Percentiles rank a stretch among this genome's conserved stretches.
These are phyloP conservation scores for Ogataea paraovalis DNA, from an alignment of 805 yeast species.

Conservation along the genomic window DNA sequence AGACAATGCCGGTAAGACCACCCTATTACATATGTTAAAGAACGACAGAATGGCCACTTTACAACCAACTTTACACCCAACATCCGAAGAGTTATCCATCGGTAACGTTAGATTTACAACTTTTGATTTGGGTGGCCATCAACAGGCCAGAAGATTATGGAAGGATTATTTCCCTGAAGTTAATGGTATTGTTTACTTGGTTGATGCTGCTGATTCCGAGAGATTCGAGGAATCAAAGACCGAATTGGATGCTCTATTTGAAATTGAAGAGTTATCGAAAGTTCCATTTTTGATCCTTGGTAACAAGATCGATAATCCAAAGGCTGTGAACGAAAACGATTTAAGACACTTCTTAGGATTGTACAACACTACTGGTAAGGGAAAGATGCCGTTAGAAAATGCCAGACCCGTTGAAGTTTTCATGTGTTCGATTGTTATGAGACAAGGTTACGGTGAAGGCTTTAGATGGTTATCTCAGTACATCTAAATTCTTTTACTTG, in stretches of 20 bases:
- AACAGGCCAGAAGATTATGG: slow-evolving; percentile 99
- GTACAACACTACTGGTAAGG: slow-evolving; percentile 87
- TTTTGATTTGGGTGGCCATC: slow-evolving; percentile 97
- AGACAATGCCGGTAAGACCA: slow-evolving; percentile 98
- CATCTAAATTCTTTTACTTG: slow-evolving; percentile 43
- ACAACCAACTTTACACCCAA: slow-evolving; percentile 98
- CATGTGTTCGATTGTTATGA: slow-evolving; percentile 98
- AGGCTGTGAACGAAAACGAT: slow-evolving; percentile 93
- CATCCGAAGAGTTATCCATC: slow-evolving; percentile 95
- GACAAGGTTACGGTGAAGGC: slow-evolving; percentile 98
- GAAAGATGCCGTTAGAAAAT: slow-evolving; percentile 55
- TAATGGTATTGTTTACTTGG: slow-evolving; percentile 92
- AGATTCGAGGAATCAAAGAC: slow-evolving; percentile 93
- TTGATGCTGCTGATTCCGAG: slow-evolving; percentile 95
- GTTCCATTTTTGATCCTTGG: slow-evolving; percentile 95
- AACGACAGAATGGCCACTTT: slow-evolving; percentile 97
- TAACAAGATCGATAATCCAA: slow-evolving; percentile 92
- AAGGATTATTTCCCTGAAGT: slow-evolving; percentile 99
- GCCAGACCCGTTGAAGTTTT: slow-evolving; percentile 92
- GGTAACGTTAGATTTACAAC: slow-evolving; percentile 97
- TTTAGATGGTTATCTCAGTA: slow-evolving; percentile 98
- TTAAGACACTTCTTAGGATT: slow-evolving; percentile 86
- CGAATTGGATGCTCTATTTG: slow-evolving; percentile 88
- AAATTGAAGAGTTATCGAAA: slow-evolving; percentile 81
- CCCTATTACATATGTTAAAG: slow-evolving; percentile 77